These are phyloP conservation scores for Tetrapisispora arboricola DNA, from an alignment of 805 yeast genomes.

Conservation along the genomic window DNA sequence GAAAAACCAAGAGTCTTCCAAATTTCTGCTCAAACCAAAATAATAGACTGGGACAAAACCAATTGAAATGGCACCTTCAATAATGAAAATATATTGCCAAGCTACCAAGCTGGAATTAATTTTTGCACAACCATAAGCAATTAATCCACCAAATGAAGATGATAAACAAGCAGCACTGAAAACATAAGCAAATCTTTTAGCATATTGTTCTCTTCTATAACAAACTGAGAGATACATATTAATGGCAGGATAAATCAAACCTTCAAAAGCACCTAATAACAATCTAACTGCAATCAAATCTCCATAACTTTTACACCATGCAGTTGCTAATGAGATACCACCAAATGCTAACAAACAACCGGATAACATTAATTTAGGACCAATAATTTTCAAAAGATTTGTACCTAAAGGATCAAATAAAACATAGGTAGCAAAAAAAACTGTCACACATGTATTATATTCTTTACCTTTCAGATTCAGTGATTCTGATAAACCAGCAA, in stretches of 20 bases:
- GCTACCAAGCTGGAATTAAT: slow-evolving; percentile 35
- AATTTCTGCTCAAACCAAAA: slow-evolving; percentile 33
- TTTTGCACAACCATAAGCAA: slow-evolving; percentile 37
- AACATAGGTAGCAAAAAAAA: slow-evolving; percentile 38
- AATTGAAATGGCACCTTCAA: slow-evolving; percentile 39
- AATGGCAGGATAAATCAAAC: slow-evolving; percentile 42
- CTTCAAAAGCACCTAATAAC: slow-evolving; percentile 43
- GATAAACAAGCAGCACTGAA: slow-evolving; percentile 45
- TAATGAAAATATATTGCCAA: slow-evolving; percentile 43
- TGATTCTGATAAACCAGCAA: slow-evolving; percentile 40
- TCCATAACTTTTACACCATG: slow-evolving; percentile 34
- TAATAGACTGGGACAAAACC: slow-evolving; percentile 29
- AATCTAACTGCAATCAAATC: slow-evolving; percentile 38
- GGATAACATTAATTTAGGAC: slow-evolving; percentile 30
- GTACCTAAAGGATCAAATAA: slow-evolving; percentile 33
- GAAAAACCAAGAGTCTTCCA: slow-evolving; percentile 33
- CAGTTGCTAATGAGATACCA: slow-evolving; percentile 32
- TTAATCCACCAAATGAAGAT: slow-evolving; percentile 48
- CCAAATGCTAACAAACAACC: slow-evolving; percentile 31
- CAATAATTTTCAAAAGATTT: slow-evolving; percentile 29
- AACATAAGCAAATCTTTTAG: slow-evolving; percentile 38
- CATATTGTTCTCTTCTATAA: slow-evolving; percentile 40
- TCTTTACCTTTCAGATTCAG: slow-evolving; percentile 31
- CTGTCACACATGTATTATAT: slow-evolving; percentile 36
- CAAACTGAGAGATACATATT: slow-evolving; percentile 38